Conservation (phyloP, 108 stramenopile species). For the Skeletonema grethae region DNA sequence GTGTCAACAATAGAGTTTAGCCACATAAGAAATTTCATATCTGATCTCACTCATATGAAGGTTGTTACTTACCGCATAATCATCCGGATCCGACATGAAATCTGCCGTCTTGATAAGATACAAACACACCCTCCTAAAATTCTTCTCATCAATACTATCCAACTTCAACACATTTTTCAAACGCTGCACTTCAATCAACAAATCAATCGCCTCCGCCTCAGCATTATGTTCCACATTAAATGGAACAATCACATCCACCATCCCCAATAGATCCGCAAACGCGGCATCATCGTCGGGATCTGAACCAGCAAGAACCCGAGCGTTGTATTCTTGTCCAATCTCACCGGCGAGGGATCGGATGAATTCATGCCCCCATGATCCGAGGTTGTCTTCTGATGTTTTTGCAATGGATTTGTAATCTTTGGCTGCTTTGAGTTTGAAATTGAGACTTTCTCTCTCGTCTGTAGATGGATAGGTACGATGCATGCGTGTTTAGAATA, state of each 20-base stretch:
- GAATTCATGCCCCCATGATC: conserved; percentile 99
- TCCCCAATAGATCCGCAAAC: conserved; percentile 77
- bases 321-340: conserved; percentile 96
- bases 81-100: conserved; percentile 94
- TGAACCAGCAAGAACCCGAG: conserved; percentile 71
- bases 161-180: conserved; percentile 79
- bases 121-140: conserved; percentile 93
- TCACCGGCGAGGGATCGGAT: conserved; percentile 95
- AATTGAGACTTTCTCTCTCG: conserved; percentile 89
- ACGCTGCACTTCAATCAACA: conserved; percentile 95
- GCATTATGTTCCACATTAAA: conserved; percentile 98
- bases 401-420: conserved; percentile 67
- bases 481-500: neutral
- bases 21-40: neutral
- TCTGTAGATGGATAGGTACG: conserved; percentile 34
- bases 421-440: conserved; percentile 87
- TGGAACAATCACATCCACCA: conserved; percentile 97
- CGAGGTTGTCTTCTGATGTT: conserved; percentile 79
- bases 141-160: conserved; percentile 90
- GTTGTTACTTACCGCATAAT: conserved; percentile 67
- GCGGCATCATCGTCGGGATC: conserved; percentile 78
- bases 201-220: conserved; percentile 98
- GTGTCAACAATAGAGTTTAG: neutral
- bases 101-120: conserved; percentile 97
- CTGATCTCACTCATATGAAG: neutral